Evolutionary conservation across 2,329 filamentous ascomycete species (phyloP).

Genomic region (Arthrobotrys conoides): DNA sequence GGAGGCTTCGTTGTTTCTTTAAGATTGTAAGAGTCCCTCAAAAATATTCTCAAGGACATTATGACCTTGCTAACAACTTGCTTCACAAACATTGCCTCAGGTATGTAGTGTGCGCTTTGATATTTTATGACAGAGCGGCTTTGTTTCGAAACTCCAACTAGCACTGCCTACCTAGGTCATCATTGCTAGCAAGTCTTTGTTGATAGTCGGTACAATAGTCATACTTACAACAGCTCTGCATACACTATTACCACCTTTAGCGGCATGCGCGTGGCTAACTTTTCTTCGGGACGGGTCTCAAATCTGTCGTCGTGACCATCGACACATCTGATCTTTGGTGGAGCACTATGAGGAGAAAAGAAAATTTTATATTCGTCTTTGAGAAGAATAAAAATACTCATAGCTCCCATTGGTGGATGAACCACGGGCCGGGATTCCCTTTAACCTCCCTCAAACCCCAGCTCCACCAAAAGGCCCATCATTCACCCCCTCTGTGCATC

Average conservation of each 20-base stretch:
- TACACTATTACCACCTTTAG: constrained; percentile 17
- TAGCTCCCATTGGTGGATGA: constrained; percentile 59
- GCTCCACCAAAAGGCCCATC: constrained; percentile 19
- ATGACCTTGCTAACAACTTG: neutral
- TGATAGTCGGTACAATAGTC: neutral
- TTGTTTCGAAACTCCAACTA: neutral
- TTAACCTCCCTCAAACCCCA: constrained; percentile 29
- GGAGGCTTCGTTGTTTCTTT: neutral
- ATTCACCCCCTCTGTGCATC: constrained; percentile 32
- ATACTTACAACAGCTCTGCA: neutral
- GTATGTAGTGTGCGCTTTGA: constrained; percentile 18
- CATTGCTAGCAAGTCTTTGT: neutral
- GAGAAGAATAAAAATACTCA: constrained; percentile 19
- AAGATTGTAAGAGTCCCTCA: constrained; percentile 8
- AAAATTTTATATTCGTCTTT: constrained; percentile 48
- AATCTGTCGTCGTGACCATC: constrained; percentile 38
- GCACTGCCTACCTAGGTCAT: neutral
- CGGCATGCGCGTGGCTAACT: neutral
- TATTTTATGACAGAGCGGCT: neutral
- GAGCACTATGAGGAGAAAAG: neutral
- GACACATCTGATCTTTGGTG: constrained; percentile 14
- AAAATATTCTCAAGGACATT: neutral
- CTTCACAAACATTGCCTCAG: too few species aligned
- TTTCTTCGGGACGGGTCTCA: constrained; percentile 2
- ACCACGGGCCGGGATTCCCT: constrained; percentile 59